Evolutionary conservation across 495 filamentous ascomycete species (phyloP).

Genomic region (Penicillium tannophilum): DNA sequence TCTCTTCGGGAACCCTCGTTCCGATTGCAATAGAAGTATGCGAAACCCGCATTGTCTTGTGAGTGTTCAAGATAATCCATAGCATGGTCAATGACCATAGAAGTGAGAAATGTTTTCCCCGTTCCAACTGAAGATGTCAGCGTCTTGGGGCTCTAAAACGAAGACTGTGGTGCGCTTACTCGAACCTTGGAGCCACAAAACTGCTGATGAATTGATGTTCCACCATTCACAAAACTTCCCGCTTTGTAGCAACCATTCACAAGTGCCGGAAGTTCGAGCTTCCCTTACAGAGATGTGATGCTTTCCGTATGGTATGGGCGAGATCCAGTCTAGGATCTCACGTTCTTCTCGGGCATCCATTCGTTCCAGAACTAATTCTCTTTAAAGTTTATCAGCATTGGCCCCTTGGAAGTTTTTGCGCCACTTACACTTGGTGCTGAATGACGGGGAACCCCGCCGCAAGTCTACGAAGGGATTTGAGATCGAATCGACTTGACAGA

Average conservation of each 20-base stretch:
- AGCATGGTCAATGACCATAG: slow-evolving; percentile 38
- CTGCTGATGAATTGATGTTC: slow-evolving; percentile 10
- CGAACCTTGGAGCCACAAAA: slow-evolving; percentile 29
- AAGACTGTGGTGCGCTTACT: too few relatives aligned
- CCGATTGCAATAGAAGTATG: neutral
- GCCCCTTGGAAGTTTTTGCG: too few relatives aligned
- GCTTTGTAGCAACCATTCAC: slow-evolving; percentile 23
- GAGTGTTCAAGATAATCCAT: neutral
- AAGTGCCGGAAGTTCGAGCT: slow-evolving; percentile 17
- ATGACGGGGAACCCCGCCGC: too few relatives aligned
- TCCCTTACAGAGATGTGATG: slow-evolving; percentile 21
- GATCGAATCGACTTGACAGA: too few relatives aligned
- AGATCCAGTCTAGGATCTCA: slow-evolving; percentile 23
- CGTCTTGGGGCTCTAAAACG: too few relatives aligned
- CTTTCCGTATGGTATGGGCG: slow-evolving; percentile 23
- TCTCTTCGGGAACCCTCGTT: neutral
- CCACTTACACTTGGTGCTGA: too few relatives aligned
- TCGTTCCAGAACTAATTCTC: too few relatives aligned
- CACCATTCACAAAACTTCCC: slow-evolving; percentile 20
- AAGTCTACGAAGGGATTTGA: too few relatives aligned
- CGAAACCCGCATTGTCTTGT: neutral
- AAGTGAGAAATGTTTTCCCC: slow-evolving; percentile 41
- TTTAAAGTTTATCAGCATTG: too few relatives aligned
- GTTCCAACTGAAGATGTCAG: slow-evolving; percentile 23
- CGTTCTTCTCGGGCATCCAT: too few relatives aligned